Base-by-base conservation (phyloP, 305 asterid genomes). In the Fraxinus ornus region DNA sequence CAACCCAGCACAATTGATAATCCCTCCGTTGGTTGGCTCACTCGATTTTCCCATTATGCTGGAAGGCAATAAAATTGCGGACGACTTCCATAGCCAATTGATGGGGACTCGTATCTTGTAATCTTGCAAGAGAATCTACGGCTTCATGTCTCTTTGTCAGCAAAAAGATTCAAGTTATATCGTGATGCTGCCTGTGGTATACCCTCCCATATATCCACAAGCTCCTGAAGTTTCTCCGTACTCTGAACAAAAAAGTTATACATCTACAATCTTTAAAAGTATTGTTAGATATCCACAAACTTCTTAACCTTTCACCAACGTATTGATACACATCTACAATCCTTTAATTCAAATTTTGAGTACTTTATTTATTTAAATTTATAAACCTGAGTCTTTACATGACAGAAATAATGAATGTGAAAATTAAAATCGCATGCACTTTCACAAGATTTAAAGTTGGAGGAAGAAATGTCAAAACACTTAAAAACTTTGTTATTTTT, bases 181-280 rank as follows among this genome's bases (percentile, higher is more conserved):
- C 91, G 87, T 4, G 97, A 81, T 66, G 92, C 66, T 68, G 88
- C 83, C 64, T 72, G 76, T n/a, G 99, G 97, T 44, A 91, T 79
- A 75, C 95, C 98, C n/a, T 89, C 96, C 97, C 98, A 93, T 82
- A 87, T 91, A 76, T 90, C 90, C 72, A 94, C 92, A 86, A 95
- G 49, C 89, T 89, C 97, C 78, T 84, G 76, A 33, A 95, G 94
- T 82, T 92, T 93, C 88, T 92, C 94, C 80, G 85, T 87, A 37
- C 99, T 97, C 99, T 95, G 89, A 60, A 2, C 30, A 0, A 60
- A 21, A 30, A 60, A n/a, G 52, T 12, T 44, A 36, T 0, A 7
- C 41, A 36, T 36, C 41, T 36, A 36, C 41, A 36, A 36, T 36
- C 39, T 36, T 36, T 5, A 36, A 4, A 36, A 5, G 39, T 36